Conservation (phyloP, 805 yeast species). For the Diddensiella caesifluorescens region DNA sequence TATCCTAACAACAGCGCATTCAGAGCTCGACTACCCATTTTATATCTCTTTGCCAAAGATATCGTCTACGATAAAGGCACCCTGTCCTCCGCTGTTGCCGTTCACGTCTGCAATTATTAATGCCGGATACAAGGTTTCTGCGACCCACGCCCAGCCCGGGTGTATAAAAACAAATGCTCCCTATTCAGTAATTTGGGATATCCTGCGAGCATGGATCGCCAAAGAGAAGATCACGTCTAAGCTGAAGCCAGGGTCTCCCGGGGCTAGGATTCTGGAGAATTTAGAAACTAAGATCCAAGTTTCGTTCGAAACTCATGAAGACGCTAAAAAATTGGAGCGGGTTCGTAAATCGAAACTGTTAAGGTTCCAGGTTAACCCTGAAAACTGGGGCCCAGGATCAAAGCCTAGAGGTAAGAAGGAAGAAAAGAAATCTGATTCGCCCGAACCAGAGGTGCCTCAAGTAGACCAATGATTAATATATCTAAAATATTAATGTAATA, state of each 20-base stretch:
- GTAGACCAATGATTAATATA: background rate
- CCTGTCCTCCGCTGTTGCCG: slow-evolving; percentile 72
- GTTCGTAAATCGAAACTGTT: slow-evolving; percentile 75
- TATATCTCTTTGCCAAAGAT: slow-evolving; percentile 77
- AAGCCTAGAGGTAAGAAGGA: slow-evolving; percentile 15
- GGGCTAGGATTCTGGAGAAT: slow-evolving; percentile 26
- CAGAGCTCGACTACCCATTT: slow-evolving; percentile 69
- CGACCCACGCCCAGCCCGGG: slow-evolving; percentile 85
- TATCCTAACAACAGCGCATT: slow-evolving; percentile 78
- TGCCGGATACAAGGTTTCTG: slow-evolving; percentile 72
- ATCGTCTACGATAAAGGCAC: slow-evolving; percentile 69
- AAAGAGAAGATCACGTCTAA: slow-evolving; percentile 33
- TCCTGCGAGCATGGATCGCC: slow-evolving; percentile 58
- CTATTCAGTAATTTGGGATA: slow-evolving; percentile 69
- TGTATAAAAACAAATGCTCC: slow-evolving; percentile 89
- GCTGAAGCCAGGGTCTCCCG: slow-evolving; percentile 32
- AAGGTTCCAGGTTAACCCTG: slow-evolving; percentile 88
- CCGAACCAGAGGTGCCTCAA: background rate
- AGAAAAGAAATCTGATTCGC: background rate
- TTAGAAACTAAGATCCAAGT: slow-evolving; percentile 27
- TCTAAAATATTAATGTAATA: background rate
- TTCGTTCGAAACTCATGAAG: slow-evolving; percentile 57
- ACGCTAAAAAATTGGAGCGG: slow-evolving; percentile 50
- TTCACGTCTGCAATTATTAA: slow-evolving; percentile 79
- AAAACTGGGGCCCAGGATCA: slow-evolving; percentile 97